phyloP scores from a whole-genome alignment of 495 filamentous ascomycete species.

The Margaritispora aquatica region DNA sequence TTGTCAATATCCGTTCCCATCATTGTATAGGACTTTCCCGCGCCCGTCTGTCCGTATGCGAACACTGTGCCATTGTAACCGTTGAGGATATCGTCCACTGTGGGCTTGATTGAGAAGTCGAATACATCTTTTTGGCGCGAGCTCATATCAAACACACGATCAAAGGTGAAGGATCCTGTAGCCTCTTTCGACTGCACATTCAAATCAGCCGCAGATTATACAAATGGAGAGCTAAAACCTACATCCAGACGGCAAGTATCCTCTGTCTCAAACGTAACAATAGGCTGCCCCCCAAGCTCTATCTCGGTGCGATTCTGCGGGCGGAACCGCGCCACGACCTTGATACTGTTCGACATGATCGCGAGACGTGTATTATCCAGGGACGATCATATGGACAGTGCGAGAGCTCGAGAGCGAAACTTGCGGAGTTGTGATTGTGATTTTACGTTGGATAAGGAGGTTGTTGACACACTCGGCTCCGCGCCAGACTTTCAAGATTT shows the following conservation, averaged over 20 bases:
- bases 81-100: slow-evolving; percentile 96
- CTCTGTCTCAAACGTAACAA: slow-evolving; percentile 80
- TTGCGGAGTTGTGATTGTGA: slow-evolving; percentile 7
- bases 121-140: slow-evolving; percentile 87
- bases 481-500: slow-evolving; percentile 7
- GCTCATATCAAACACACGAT: slow-evolving; percentile 92
- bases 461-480: slow-evolving; percentile 20
- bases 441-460: slow-evolving; percentile 17
- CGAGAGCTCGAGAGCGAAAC: not conserved
- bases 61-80: slow-evolving; percentile 99
- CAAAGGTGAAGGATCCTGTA: slow-evolving; percentile 86
- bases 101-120: slow-evolving; percentile 91
- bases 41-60: slow-evolving; percentile 96
- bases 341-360: slow-evolving; percentile 47
- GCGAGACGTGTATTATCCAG: slow-evolving; percentile 13
- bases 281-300: slow-evolving; percentile 80
- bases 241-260: slow-evolving; percentile 87
- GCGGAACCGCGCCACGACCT: slow-evolving; percentile 93
- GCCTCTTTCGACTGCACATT: slow-evolving; percentile 69
- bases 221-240: slow-evolving; percentile 31
- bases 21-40: slow-evolving; percentile 99
- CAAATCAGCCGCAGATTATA: slow-evolving; percentile 13
- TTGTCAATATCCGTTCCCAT: slow-evolving; percentile 97
- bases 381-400: slow-evolving; percentile 20
- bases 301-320: slow-evolving; percentile 94